Conservation (phyloP, 1,139 yeast species). For the Suhomyces coccinellae region DNA sequence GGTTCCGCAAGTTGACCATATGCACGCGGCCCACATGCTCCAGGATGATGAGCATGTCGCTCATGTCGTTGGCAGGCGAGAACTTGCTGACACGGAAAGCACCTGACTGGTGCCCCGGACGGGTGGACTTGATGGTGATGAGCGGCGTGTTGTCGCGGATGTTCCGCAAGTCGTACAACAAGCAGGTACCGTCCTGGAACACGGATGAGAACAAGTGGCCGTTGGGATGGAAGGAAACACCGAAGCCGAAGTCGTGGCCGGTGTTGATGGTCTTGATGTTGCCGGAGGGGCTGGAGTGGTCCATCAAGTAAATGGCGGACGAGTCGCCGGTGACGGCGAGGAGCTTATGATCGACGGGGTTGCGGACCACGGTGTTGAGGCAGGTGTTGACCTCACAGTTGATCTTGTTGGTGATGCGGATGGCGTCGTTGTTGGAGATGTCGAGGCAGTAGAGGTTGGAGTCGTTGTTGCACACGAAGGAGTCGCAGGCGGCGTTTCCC, state of each 20-base stretch:
- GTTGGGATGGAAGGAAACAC: conserved; percentile 73
- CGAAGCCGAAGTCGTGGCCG: conserved; percentile 76
- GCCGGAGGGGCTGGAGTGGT: conserved; percentile 27
- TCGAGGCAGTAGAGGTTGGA: conserved; percentile 66
- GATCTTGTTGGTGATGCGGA: conserved; percentile 34
- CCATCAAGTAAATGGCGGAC: conserved; percentile 38
- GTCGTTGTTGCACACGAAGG: conserved; percentile 83
- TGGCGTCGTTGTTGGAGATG: conserved; percentile 46
- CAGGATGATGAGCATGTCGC: conserved; percentile 71
- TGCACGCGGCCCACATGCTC: conserved; percentile 90
- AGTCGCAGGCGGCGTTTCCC: conserved; percentile 43
- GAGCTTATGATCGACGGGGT: conserved; percentile 31
- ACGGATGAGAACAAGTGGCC: conserved; percentile 76
- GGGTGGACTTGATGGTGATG: conserved; percentile 57
- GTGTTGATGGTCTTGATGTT: conserved; percentile 44
- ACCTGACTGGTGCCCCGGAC: conserved; percentile 58
- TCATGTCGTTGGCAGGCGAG: conserved; percentile 56
- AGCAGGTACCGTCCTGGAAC: conserved; percentile 81
- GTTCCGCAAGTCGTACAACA: conserved; percentile 74
- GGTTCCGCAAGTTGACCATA: conserved; percentile 72
- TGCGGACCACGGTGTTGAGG: conserved; percentile 40
- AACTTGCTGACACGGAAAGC: conserved; percentile 72
- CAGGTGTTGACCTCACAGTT: conserved; percentile 43
- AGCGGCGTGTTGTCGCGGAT: conserved; percentile 43
- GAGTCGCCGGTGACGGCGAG: conserved; percentile 47